Percentiles rank a stretch among this genome's conserved stretches.
These are phyloP conservation scores for Poa pratensis DNA, from an alignment of 176 grass and related monocot genomes.

Conservation along the genomic window DNA sequence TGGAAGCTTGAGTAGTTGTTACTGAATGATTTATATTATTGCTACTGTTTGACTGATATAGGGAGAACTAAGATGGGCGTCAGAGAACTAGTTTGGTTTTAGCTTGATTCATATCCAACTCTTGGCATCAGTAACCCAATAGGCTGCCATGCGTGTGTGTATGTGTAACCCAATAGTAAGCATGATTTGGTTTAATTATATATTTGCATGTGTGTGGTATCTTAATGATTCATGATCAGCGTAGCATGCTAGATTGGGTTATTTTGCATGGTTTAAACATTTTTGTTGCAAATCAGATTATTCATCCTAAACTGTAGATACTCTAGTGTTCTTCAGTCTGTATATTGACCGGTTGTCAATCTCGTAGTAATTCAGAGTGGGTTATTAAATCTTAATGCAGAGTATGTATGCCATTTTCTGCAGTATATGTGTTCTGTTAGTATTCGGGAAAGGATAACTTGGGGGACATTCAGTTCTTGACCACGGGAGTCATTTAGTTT, in stretches of 20 bases:
- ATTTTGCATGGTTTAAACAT: slow-evolving; percentile 90
- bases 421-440: too few species aligned
- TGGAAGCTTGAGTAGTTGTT: neutral
- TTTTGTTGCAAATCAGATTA: slow-evolving; percentile 98
- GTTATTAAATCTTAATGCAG: too few species aligned
- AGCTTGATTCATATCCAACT: slow-evolving; percentile 20
- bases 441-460: too few species aligned
- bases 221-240: too few species aligned
- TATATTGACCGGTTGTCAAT: neutral
- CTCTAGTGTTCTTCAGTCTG: neutral
- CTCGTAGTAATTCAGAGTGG: too few species aligned
- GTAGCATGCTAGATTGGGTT: too few species aligned
- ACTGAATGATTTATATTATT: neutral
- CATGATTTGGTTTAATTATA: too few species aligned
- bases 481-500: too few species aligned
- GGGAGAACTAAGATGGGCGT: neutral
- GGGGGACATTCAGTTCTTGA: too few species aligned
- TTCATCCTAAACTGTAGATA: slow-evolving; percentile 44
- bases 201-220: too few species aligned
- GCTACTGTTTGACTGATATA: neutral
- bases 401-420: too few species aligned
- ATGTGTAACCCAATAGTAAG: too few species aligned
- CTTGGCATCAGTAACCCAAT: slow-evolving; percentile 13
- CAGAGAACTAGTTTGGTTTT: neutral
- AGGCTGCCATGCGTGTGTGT: neutral